Evolutionary conservation across 2,329 filamentous ascomycete genomes (phyloP).

Genomic region (Hymenotorrendiella dingleyae): DNA sequence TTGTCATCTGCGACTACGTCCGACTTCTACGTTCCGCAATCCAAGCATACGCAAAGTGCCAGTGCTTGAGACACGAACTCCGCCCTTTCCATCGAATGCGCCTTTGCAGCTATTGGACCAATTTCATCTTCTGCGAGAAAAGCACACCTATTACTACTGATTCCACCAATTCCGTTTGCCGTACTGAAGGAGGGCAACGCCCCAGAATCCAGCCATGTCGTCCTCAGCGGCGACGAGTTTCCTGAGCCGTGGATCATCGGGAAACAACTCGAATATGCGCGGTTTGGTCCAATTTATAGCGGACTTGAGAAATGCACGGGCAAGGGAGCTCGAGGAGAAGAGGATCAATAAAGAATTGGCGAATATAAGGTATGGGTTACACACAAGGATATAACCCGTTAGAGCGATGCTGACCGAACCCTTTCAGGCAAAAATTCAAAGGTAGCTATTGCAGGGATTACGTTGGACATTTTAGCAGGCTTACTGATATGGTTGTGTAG

Average conservation of each 20-base stretch:
- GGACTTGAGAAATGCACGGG: constrained; percentile 88
- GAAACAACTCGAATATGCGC: constrained; percentile 62
- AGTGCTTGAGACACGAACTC: neutral
- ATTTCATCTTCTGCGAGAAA: too few relatives aligned
- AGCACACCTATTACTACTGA: too few relatives aligned
- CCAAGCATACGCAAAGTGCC: neutral
- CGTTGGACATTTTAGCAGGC: neutral
- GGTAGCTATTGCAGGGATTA: constrained; percentile 35
- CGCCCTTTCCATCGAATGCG: neutral
- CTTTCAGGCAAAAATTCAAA: constrained; percentile 83
- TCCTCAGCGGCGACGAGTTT: constrained; percentile 44
- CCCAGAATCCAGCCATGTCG: constrained; percentile 21
- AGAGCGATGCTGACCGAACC: constrained; percentile 17
- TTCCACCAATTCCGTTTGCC: too few relatives aligned
- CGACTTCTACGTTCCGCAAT: neutral
- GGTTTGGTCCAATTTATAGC: constrained; percentile 98
- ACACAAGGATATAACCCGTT: neutral
- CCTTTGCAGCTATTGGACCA: neutral
- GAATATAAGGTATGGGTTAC: constrained; percentile 68
- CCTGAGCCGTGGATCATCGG: constrained; percentile 56
- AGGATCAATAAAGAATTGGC: constrained; percentile 98
- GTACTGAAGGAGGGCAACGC: too few relatives aligned
- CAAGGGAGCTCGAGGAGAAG: constrained; percentile 95
- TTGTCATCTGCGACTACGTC: constrained; percentile 6
- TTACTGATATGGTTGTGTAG: constrained; percentile 35